Evolutionary conservation across 2,329 filamentous ascomycete genomes (phyloP), one percentile per base, ranked within the genome.

Genomic region (Fusarium paranaense): DNA sequence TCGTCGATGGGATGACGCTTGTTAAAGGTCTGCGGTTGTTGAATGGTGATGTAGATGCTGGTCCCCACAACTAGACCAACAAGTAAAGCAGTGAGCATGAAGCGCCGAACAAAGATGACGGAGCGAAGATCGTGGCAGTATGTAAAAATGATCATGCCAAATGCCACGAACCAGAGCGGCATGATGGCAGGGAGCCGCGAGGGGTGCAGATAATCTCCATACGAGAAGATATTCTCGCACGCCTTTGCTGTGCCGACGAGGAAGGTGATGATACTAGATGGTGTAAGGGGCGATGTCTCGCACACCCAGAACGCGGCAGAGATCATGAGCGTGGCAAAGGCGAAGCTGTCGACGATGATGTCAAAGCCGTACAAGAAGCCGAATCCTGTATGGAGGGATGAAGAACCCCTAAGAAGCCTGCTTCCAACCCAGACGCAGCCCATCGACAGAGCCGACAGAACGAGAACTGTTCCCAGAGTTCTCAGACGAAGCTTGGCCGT

Each of bases 341-440:
- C 80, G 35, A 88, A 72, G 68, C 87, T 86, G 64, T 88, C 87
- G 20, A 85, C 82, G 18, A 88, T 76, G 18, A 86, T 80, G 64
- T 89, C 87, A 68, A 88, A 87, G 3, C 84, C 74, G 64, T 87
- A 87, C 3, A 89, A 75, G 33, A 85, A 83, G 59, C 83, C 84
- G 37, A 87, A 81, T 5, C 83, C 82, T 42, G 80, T 54, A 22
- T 78, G 74, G 10, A 78, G 61, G 32, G 66, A 64, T 13, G 66
- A 64, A 5, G 72, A 66, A 4, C 76, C 75, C 4, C 72, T 72
- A 40, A 82, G 79, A 4, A 85, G 58, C 16, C 80, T 78, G 5
- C 78, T 78, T 2, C 78, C 72, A 18, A 84, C 45, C 78, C 83
- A 85, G 27, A 86, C 64, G 4, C 85, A 42, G 1, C 80, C 81